Base-by-base conservation (phyloP, 2,329 filamentous ascomycete species). In the Metarhizium album region DNA sequence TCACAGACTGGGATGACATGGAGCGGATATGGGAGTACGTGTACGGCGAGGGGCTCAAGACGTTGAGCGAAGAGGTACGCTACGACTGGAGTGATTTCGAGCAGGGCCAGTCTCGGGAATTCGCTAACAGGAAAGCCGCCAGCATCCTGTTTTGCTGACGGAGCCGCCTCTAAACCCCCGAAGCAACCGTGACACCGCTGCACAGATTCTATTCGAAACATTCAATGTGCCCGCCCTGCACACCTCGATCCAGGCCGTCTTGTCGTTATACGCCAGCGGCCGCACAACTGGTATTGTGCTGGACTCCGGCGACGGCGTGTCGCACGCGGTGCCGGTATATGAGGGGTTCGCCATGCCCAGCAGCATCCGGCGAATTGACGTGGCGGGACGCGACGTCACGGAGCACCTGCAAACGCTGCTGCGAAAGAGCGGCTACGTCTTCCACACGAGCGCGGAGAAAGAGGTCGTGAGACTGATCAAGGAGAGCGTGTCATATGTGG, bases 1-100 rank as follows among this genome's bases (percentile, higher is more conserved):
- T 98, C 56, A 98, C 93, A 59, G 90, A 98, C 70, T 98, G 93
- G 93, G 93, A 97, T 66, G 93, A 98, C 65, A 98, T 98, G 93
- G 93, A 98, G 75, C 84, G 89, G 73, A 98, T 98, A 71, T 98
- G 93, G 93, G 87, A 94, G 62, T 93, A 95, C 64, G 90, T 98
- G 49, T 98, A 97, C 67, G 87, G 87, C 52, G 91, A 96, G 64
- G 93, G 94, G 57, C 70, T 98, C 62, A 97, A 96, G 75, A 95
- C 91, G 47, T 77, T 96, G 65, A 96, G 90, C 69, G 93, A 98
- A 78, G 93, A 98, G 79, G 87, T 90, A 52, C 35, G 66, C 56
- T 8, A 20, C 47, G 45, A 18, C 35, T 31, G 11, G 13, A n/a
- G 24, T 8, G 2, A 27, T 2, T 5, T 7, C 8, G 7, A 27